Evolutionary conservation across 768 basidiomycete genomes (phyloP), one percentile per base, ranked within the genome.

Genomic region (Phlebiopsis gigantea): DNA sequence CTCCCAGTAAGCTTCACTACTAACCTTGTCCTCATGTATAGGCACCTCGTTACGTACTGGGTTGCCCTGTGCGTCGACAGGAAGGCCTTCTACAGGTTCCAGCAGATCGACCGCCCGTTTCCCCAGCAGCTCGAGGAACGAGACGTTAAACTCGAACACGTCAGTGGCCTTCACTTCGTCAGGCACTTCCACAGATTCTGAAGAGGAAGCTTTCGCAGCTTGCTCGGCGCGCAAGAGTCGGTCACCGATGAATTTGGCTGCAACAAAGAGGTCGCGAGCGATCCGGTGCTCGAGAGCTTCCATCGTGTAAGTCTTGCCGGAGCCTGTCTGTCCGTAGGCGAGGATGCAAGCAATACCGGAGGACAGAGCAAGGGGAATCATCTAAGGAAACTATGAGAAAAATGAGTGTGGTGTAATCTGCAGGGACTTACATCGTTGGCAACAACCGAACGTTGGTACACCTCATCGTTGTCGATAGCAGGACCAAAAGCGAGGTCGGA

Each of bases 401-500:
- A n/a, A n/a, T n/a, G n/a, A n/a, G n/a, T n/a, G n/a, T n/a, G n/a
- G n/a, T n/a, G n/a, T n/a, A n/a, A n/a, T n/a, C n/a, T n/a, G n/a
- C n/a, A n/a, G n/a, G n/a, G 17, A 64, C 69, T 9, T 30, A 69
- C 70, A 46, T 72, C 68, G 55, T 66, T 66, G 12, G 63, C 66
- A 12, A 62, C 57, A 3, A 73, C 68, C 2, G 69, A 69, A 1
- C 71, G 61, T 58, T 71, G 66, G 58, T 72, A 73, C 5, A 73
- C 68, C 42, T 72, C 71, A 42, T 73, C 72, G 50, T 72, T 73
- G 22, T 56, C 56, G 14, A 66, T 39, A 3, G 65, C 66, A 5
- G 72, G 70, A 2, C 68, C 69, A 53, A 73, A 72, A 1, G 66
- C 72, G 41, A 72, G 57, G 50, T 73, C 72, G n/a, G 71, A 62